Evolutionary conservation across 208 protist genomes (phyloP), one percentile per base, ranked within the genome.

Genomic region (Borovskyia barvae): DNA sequence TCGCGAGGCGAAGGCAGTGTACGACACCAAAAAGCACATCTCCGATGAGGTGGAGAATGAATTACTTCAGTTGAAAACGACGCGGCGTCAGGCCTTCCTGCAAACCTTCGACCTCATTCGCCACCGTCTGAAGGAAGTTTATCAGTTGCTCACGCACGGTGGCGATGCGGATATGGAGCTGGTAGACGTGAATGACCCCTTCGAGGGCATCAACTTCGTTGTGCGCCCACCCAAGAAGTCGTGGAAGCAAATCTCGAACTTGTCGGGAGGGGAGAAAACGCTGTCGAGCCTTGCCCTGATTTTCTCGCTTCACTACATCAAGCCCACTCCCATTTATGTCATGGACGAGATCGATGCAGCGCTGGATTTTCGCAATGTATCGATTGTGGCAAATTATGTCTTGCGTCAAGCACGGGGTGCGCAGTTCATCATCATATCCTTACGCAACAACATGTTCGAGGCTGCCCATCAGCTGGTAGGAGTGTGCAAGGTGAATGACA

Each of bases 331-430:
- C 1, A 93, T 99, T 32, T 99, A 99, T 81, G 96, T 99, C 36
- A 99, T 99, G 98, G 99, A 99, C 82, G 99, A 99, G 77, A 99
- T 99, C 59, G 99, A 99, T 77, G 99, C 99, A 7, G 99, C 99
- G 4, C 85, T 99, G 6, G 99, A 99, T 75, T 99, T 99, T 76
- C 87, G 95, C 28, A 99, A 99, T 72, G 92, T 97, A 5, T 98
- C 96, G 12, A 99, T 99, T 61, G 97, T 99, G 14, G 98, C 98
- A 22, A 97, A 99, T 72, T 99, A 99, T 82, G 94, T 99, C 17
- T 93, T 99, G 55, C 94, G 98, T 29, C 88, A 98, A 54, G 99
- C 99, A 1, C 94, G 88, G 55, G 95, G 99, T 43, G 99, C 99
- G 7, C 99, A 99, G 84, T 99, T 99, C 77, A 97, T 99, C 50